Conservation (phyloP, 148 eudicot species). For the Rheum nobile region DNA sequence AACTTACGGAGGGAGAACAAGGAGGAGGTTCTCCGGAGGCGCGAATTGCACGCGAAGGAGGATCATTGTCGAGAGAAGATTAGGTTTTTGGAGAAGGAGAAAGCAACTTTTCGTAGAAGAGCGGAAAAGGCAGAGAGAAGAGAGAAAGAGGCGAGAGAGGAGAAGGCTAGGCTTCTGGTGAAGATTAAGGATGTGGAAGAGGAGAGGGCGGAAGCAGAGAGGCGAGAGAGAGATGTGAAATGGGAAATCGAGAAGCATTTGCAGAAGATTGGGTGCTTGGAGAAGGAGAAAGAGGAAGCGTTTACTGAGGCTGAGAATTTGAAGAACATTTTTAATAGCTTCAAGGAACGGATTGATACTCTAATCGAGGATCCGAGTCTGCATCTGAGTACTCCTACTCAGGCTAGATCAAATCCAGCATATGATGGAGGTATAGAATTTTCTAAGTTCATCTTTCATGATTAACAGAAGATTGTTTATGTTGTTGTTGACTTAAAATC, state of each 20-base stretch:
- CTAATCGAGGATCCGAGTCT: background rate
- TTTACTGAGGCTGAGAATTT: background rate
- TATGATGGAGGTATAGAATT: background rate
- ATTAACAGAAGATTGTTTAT: background rate
- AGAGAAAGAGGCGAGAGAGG: background rate
- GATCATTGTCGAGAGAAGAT: background rate
- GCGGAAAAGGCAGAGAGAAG: background rate
- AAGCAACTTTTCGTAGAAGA: background rate
- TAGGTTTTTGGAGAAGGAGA: background rate
- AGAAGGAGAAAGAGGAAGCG: background rate
- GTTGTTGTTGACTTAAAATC: too few relatives aligned
- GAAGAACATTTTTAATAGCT: background rate
- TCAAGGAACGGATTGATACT: background rate
- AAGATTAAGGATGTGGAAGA: background rate
- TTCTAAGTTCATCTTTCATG: background rate
- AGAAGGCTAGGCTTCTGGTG: background rate
- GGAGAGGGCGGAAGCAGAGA: background rate
- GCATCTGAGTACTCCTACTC: background rate
- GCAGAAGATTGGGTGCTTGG: slow-evolving; percentile 3
- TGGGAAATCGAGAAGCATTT: background rate
- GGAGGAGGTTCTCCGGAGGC: background rate
- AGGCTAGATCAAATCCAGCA: background rate
- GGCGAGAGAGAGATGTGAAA: background rate
- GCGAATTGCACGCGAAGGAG: background rate
- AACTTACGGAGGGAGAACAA: background rate